These are phyloP conservation scores for Tuber melanosporum DNA, from an alignment of 495 filamentous ascomycete species.

Conservation along the genomic window DNA sequence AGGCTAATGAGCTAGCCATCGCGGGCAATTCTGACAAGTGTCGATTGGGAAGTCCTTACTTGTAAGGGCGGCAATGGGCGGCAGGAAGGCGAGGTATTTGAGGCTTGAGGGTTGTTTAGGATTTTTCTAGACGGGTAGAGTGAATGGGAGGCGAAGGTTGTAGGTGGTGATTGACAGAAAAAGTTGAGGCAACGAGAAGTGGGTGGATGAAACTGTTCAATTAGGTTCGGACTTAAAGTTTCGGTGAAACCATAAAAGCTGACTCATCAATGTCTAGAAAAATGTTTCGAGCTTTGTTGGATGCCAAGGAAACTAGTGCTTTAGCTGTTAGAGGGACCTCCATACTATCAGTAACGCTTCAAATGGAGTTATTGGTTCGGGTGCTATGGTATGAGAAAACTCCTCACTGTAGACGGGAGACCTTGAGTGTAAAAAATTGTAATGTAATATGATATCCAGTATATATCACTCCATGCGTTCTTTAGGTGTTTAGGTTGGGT, in stretches of 20 bases:
- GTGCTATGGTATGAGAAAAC: background rate
- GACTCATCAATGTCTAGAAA: background rate
- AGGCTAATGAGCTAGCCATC: slow-evolving; percentile 18
- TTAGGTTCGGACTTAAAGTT: background rate
- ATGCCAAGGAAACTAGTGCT: background rate
- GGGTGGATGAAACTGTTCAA: background rate
- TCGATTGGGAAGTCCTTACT: background rate
- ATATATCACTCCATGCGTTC: too few species aligned
- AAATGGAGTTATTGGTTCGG: background rate
- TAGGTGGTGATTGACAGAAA: background rate
- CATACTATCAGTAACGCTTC: too few species aligned
- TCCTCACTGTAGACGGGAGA: background rate
- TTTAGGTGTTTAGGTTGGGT: too few species aligned
- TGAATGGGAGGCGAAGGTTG: background rate
- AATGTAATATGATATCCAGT: background rate
- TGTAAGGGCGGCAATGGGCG: background rate
- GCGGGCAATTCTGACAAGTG: background rate
- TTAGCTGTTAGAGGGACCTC: background rate
- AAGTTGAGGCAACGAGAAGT: background rate
- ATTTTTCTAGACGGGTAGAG: background rate
- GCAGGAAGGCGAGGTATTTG: background rate
- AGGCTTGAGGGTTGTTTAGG: background rate
- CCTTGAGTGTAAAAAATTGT: background rate
- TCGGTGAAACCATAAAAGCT: background rate
- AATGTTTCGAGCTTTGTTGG: background rate